Conservation (phyloP, 2,329 filamentous ascomycete genomes). For the Pestalotiopsis sp. region DNA sequence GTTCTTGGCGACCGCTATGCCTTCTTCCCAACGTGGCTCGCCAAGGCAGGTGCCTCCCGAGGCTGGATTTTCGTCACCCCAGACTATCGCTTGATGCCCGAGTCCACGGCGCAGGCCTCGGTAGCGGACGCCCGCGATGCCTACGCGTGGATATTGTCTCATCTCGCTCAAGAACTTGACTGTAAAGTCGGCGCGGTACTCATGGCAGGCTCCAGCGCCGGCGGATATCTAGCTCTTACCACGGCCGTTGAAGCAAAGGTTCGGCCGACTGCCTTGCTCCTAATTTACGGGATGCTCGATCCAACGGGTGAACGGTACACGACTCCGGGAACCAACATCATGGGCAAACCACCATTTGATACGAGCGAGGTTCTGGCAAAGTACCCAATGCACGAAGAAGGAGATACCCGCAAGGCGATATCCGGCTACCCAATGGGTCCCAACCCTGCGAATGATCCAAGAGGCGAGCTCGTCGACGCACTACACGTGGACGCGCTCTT, state of each 20-base stretch:
- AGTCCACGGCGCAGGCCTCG: constrained; percentile 13
- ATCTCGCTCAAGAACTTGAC: background rate
- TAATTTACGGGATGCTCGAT: constrained; percentile 16
- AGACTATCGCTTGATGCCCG: constrained; percentile 18
- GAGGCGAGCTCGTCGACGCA: constrained; percentile 6
- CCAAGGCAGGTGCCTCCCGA: constrained; percentile 8
- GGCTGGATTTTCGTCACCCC: constrained; percentile 16
- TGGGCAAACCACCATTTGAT: constrained; percentile 7
- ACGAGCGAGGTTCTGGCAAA: background rate
- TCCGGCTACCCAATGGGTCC: constrained; percentile 8
- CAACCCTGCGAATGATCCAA: constrained; percentile 8
- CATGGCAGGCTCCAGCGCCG: constrained; percentile 17
- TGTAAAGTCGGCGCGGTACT: constrained; percentile 7
- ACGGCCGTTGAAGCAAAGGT: constrained; percentile 5
- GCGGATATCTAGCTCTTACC: constrained; percentile 14
- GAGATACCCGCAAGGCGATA: constrained; percentile 11
- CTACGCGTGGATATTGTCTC: constrained; percentile 14
- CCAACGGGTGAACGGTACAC: constrained; percentile 11
- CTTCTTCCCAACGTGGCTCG: constrained; percentile 16
- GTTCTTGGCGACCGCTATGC: constrained; percentile 15
- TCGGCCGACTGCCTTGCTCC: constrained; percentile 8
- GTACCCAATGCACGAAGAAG: constrained; percentile 5
- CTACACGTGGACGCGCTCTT: constrained; percentile 16
- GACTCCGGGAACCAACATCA: constrained; percentile 14
- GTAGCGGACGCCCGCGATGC: constrained; percentile 14